Evolutionary conservation across 306 rosid species (phyloP).

Genomic region (Notholithocarpus densiflorus): DNA sequence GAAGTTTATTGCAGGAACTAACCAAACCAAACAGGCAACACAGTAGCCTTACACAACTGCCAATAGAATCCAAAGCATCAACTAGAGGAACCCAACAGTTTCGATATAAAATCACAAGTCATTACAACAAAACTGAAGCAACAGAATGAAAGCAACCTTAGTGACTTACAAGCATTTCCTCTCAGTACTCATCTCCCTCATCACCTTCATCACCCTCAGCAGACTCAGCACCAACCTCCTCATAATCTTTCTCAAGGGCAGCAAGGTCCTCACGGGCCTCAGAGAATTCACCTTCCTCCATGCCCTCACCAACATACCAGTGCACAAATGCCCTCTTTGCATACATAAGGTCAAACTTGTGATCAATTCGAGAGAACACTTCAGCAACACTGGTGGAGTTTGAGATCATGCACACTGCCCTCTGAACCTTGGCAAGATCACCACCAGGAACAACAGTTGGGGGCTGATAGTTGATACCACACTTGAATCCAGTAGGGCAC

Average conservation of each 20-base stretch:
- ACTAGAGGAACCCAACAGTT: not conserved
- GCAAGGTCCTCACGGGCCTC: conserved; percentile 88
- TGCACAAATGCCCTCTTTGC: conserved; percentile 83
- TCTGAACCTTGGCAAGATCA: conserved; percentile 76
- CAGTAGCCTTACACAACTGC: not conserved
- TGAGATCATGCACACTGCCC: conserved; percentile 86
- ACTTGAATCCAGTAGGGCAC: conserved; percentile 91
- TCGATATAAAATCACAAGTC: not conserved
- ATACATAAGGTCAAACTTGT: conserved; percentile 80
- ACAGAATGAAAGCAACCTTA: not conserved
- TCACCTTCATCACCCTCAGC: conserved; percentile 66
- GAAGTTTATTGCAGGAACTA: conserved; percentile 18
- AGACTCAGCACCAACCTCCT: conserved; percentile 76
- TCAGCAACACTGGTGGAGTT: conserved; percentile 85
- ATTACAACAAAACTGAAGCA: not conserved
- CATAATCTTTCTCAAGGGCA: conserved; percentile 73
- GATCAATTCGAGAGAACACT: conserved; percentile 78
- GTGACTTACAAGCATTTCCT: not conserved
- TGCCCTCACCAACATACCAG: conserved; percentile 90
- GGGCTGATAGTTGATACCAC: conserved; percentile 85
- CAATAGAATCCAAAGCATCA: not conserved
- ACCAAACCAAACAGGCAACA: not conserved
- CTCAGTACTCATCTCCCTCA: conserved; percentile 59
- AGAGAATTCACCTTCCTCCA: conserved; percentile 89
- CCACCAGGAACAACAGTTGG: conserved; percentile 84